Conservation (phyloP, 176 grass and related monocot genomes). For the Cenchrus purpureus region DNA sequence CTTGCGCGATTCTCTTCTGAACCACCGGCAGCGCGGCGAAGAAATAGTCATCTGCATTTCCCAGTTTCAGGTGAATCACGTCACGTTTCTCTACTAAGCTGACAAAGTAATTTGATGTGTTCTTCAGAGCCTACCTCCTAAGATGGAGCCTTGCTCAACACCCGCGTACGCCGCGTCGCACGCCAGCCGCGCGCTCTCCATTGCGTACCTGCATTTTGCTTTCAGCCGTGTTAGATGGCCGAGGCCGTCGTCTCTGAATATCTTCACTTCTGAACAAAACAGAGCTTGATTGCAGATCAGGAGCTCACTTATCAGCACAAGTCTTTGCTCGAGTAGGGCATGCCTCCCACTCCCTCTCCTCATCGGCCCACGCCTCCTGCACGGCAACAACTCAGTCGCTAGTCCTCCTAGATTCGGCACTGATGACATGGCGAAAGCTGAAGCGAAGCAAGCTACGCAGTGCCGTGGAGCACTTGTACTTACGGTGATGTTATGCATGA, state of each 20-base stretch:
- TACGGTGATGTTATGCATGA: constrained; percentile 79
- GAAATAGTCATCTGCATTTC: constrained; percentile 59
- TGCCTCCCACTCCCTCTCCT: constrained; percentile 55
- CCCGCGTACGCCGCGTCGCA: constrained; percentile 54
- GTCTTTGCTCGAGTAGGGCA: constrained; percentile 42
- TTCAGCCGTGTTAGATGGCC: neutral
- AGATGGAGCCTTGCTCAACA: constrained; percentile 45
- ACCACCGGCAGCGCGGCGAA: constrained; percentile 47
- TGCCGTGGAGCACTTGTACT: neutral
- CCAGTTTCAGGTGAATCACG: neutral
- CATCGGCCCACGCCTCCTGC: constrained; percentile 51
- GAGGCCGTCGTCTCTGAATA: neutral
- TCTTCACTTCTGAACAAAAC: neutral
- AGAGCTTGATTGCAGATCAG: neutral
- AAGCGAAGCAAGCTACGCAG: neutral
- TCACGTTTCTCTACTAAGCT: neutral
- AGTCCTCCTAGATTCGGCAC: neutral
- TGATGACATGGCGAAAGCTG: neutral
- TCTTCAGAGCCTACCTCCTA: constrained; percentile 42
- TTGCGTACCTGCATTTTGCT: constrained; percentile 45
- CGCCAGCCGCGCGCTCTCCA: constrained; percentile 44
- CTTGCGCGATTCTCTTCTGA: constrained; percentile 59
- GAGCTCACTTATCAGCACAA: constrained; percentile 48
- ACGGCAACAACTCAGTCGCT: neutral
- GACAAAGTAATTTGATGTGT: too few relatives aligned